These are phyloP conservation scores for Trichosanthes cucumerina DNA, from an alignment of 306 rosid species.

Conservation along the genomic window DNA sequence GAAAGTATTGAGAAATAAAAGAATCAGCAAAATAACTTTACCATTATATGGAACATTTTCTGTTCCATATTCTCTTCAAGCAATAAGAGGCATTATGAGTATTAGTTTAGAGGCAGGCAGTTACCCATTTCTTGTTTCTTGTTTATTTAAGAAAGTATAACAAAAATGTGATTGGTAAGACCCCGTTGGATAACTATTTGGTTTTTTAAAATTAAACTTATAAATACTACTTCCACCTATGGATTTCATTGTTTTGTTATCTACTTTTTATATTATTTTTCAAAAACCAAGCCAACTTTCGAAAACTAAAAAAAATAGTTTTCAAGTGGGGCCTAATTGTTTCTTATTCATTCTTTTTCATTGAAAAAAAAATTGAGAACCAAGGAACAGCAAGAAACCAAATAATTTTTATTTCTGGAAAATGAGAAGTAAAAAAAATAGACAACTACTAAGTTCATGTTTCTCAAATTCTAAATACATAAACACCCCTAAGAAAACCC, in stretches of 20 bases:
- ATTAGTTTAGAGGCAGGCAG: not conserved
- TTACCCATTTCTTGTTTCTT: not conserved
- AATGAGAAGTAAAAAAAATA: not conserved
- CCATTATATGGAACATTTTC: not conserved
- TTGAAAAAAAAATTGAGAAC: not conserved
- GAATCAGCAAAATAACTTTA: not conserved
- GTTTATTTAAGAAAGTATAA: no score
- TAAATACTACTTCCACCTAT: no score
- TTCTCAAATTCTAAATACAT: not conserved
- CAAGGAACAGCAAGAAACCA: not conserved
- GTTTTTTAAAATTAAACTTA: no score
- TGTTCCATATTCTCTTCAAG: not conserved
- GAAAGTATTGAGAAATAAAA: conserved; percentile 8
- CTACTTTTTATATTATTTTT: no score
- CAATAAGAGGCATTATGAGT: not conserved
- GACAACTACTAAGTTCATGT: not conserved
- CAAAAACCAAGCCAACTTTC: no score
- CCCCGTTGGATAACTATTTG: no score
- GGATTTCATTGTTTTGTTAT: no score
- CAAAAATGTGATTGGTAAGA: no score
- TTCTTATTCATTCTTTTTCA: not conserved
- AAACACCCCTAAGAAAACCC: not conserved
- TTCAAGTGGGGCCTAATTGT: no score
- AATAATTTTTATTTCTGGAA: not conserved
- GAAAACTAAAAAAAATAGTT: no score